A percentile compares a stretch with the other conserved stretches of the same genome.
Conservation (phyloP, 108 stramenopile species). For the Nitzschia putrida region DNA sequence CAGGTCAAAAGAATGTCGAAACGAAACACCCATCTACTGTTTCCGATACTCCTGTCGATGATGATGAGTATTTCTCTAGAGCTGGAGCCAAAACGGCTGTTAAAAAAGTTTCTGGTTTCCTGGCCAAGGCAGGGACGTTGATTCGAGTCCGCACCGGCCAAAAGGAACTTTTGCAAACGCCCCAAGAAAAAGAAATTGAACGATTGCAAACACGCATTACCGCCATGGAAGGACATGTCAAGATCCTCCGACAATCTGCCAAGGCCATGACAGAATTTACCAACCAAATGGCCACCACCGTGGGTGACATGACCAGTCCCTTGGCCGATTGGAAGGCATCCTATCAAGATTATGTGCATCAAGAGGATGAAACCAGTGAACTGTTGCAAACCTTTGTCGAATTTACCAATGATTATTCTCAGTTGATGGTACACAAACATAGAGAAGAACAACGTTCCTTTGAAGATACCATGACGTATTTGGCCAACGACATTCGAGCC, state of each 20-base stretch:
- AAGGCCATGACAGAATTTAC: conserved; percentile 67
- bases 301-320: conserved; percentile 83
- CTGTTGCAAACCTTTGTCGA: conserved; percentile 40
- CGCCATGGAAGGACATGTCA: conserved; percentile 69
- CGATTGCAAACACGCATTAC: conserved; percentile 66
- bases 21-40: conserved; percentile 18
- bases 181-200: conserved; percentile 68
- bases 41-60: conserved; percentile 4
- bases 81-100: conserved; percentile 6
- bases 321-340: conserved; percentile 55
- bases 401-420: conserved; percentile 58
- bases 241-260: conserved; percentile 70
- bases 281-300: conserved; percentile 53
- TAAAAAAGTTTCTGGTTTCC: conserved; percentile 52
- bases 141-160: conserved; percentile 44
- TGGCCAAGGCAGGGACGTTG: conserved; percentile 56
- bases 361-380: conserved; percentile 26
- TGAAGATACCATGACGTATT: conserved; percentile 68
- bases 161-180: conserved; percentile 58
- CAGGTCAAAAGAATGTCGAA: conserved; percentile 54
- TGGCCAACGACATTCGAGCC: conserved; percentile 66
- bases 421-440: conserved; percentile 65
- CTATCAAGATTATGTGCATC: conserved; percentile 7
- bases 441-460: conserved; percentile 75
- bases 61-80: conserved; percentile 32